These are phyloP conservation scores for Nigrospora sphaerica DNA, from an alignment of 2,329 filamentous ascomycete species.

Conservation along the genomic window DNA sequence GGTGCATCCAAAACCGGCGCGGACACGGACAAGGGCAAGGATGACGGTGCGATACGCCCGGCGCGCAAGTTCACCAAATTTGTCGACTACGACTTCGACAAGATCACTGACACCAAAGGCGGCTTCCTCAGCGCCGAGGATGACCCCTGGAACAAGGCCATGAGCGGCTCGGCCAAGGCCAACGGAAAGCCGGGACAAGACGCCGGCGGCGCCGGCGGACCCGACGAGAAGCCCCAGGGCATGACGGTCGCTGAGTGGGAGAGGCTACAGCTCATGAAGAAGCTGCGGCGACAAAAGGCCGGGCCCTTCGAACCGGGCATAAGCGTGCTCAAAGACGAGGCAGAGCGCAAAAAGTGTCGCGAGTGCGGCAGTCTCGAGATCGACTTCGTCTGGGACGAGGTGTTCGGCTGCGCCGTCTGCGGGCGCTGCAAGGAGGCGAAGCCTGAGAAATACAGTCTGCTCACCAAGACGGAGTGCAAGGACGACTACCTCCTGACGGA, in stretches of 20 bases:
- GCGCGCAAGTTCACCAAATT: slow-evolving; percentile 87
- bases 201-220: slow-evolving; percentile 6
- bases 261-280: slow-evolving; percentile 65
- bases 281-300: slow-evolving; percentile 63
- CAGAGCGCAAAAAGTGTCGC: slow-evolving; percentile 64
- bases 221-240: slow-evolving; percentile 66
- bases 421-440: slow-evolving; percentile 77
- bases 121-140: slow-evolving; percentile 89
- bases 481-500: slow-evolving; percentile 96
- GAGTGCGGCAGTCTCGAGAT: slow-evolving; percentile 84
- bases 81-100: slow-evolving; percentile 95
- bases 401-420: slow-evolving; percentile 72
- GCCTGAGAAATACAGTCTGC: slow-evolving; percentile 87
- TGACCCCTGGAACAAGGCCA: slow-evolving; percentile 79
- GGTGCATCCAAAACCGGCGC: slow-evolving; percentile 18
- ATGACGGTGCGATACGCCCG: slow-evolving; percentile 51
- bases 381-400: slow-evolving; percentile 90
- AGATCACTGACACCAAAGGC: slow-evolving; percentile 97
- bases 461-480: slow-evolving; percentile 94
- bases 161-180: slow-evolving; percentile 42
- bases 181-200: slow-evolving; percentile 19
- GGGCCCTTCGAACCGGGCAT: slow-evolving; percentile 86
- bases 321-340: slow-evolving; percentile 61
- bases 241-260: slow-evolving; percentile 95
- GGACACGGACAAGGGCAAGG: slow-evolving; percentile 18